Evolutionary conservation across 257 asterid genomes (phyloP), one percentile per base, ranked within the genome.

Genomic region (Linderniella brevidens): DNA sequence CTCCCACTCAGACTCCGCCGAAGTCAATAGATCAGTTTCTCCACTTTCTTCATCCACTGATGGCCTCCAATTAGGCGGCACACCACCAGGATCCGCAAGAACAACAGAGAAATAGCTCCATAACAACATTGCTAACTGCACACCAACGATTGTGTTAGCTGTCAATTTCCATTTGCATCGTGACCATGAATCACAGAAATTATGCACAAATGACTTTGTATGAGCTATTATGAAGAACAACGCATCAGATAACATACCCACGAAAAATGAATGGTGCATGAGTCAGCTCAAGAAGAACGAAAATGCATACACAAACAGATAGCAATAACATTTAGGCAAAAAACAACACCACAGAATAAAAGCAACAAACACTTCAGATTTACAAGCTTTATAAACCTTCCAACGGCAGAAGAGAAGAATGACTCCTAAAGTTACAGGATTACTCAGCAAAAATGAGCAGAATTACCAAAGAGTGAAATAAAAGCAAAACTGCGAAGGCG

Each of bases 51-150:
- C 96, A 58, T 90, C 99, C 60, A 62, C 47, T 17, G 58, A 65
- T 4, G 96, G 94, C 52, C 94, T 74, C 99, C 99, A 90, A 62
- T 75, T 81, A 16, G 81, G 81, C 50, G 96, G 96, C 53, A 90
- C 96, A 20, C 62, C 45, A 42, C 99, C 99, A 0, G 99, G 99
- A 64, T 85, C 96, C 54, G 96, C 85, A 59, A 90, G 79, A 41
- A 90, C 92, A 60, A 81, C 94, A 3, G 99, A 86, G 67, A 90
- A 90, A 62, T 90, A 90, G 69, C 96, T 81, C 99, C 96, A 90
- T 44, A 90, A 64, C 53, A 90, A 80, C 99, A 90, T 75, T 61
- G 61, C 86, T 75, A 90, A 66, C 99, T 90, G 80, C 81, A 64
- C 46, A 45, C 32, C 32, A 25, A 25, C 32, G 6, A 25, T 2